Evolutionary conservation across 1,284 basidiomycete species (phyloP).

Genomic region (Hypsizygus ulmarius): DNA sequence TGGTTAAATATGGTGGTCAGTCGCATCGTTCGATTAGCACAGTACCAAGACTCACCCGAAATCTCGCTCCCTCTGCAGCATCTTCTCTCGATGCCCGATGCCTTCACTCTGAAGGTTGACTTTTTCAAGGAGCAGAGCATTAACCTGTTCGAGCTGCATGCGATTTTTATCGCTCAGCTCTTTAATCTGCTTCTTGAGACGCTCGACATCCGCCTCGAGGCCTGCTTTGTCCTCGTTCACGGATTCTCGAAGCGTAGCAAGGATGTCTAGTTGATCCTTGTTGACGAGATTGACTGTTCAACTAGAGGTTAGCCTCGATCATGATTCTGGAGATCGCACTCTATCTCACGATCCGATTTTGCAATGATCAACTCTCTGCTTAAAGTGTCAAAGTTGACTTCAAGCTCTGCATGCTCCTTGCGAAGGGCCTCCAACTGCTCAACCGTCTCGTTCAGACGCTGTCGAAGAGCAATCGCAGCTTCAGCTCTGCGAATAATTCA

Average conservation of each 20-base stretch:
- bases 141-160: slow-evolving; percentile 91
- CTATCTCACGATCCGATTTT: slow-evolving; percentile 79
- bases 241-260: slow-evolving; percentile 79
- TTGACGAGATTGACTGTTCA: slow-evolving; percentile 75
- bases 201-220: slow-evolving; percentile 67
- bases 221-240: slow-evolving; percentile 84
- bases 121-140: slow-evolving; percentile 85
- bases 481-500: slow-evolving; percentile 55
- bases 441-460: slow-evolving; percentile 84
- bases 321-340: not conserved
- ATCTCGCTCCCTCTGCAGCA: slow-evolving; percentile 78
- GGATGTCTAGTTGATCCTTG: slow-evolving; percentile 82
- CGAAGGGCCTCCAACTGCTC: slow-evolving; percentile 77
- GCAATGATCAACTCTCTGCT: slow-evolving; percentile 77
- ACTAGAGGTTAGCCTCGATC: slow-evolving; percentile 4
- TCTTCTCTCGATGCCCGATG: slow-evolving; percentile 79
- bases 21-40: too few species aligned
- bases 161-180: slow-evolving; percentile 81
- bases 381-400: slow-evolving; percentile 67
- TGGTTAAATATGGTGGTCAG: slow-evolving; percentile 26
- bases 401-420: slow-evolving; percentile 67
- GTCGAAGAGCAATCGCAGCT: slow-evolving; percentile 83
- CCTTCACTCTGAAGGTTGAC: slow-evolving; percentile 86
- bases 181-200: slow-evolving; percentile 66
- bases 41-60: slow-evolving; percentile 54